Base-by-base conservation (phyloP, 2,329 filamentous ascomycete genomes). In the Curvularia sp. region DNA sequence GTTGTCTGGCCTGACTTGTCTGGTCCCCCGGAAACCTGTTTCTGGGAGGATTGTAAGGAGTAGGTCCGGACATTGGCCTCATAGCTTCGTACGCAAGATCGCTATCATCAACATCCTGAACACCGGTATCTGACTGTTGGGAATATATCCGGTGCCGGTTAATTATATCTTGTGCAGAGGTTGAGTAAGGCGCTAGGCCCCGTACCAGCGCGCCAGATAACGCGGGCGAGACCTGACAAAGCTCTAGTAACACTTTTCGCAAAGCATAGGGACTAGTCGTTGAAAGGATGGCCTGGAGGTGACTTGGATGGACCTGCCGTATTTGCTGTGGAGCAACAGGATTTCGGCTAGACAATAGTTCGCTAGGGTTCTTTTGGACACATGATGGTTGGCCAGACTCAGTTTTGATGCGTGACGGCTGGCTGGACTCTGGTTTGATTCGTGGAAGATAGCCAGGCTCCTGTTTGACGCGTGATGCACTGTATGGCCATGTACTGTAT, bases 131-230 rank as follows among this genome's bases (percentile, higher is more conserved):
- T 12, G 53, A 41, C 32, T 21, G 45, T 8, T 51, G 56, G 21
- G 47, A 45, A 30, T 47, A 49, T 15, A 38, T 38, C 38, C 45
- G 52, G 50, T 59, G 64, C 25, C 54, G 49, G 9, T 57, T 57
- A 8, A 67, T 60, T n/a, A 67, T 55, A 3, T 47, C 34, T 36
- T 68, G 67, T 3, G 73, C 74, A 55, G 62, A 71, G 2, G 62
- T 56, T 12, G 74, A 75, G 39, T 72, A 59, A 18, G 65, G 69
- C n/a, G 67, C 67, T 21, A 76, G 65, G n/a, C 71, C 72, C 28
- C 74, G 70, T 23, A 63, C 70, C 18, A 75, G 57, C 8, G 74
- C 74, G 5, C 73, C 72, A 32, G 68, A 70, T 8, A 76, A 61
- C 12, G 72, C 71, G 5, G 73, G 72, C 3, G 74, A 76, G 4